These are phyloP conservation scores for Salix exigua DNA, from an alignment of 345 rosid species.

Conservation along the genomic window DNA sequence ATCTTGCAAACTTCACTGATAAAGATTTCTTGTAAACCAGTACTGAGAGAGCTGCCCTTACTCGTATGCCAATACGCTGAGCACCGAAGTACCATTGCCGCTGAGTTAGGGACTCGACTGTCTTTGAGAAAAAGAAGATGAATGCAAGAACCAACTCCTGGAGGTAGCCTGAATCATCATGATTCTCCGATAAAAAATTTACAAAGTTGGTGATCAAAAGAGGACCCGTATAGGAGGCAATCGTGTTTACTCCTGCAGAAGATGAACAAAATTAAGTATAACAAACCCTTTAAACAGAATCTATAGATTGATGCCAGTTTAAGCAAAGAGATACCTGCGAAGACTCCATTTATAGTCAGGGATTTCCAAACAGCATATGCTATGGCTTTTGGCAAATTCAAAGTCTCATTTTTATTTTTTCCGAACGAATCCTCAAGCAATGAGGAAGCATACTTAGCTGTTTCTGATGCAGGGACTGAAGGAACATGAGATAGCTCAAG, in stretches of 20 bases:
- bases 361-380: slow-evolving; percentile 42
- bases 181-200: slow-evolving; percentile 40
- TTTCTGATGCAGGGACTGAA: slow-evolving; percentile 49
- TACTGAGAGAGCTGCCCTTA: slow-evolving; percentile 51
- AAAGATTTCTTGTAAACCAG: slow-evolving; percentile 55
- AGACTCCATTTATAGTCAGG: slow-evolving; percentile 45
- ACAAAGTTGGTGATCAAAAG: slow-evolving; percentile 63
- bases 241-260: slow-evolving; percentile 47
- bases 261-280: not conserved
- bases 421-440: slow-evolving; percentile 46
- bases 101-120: slow-evolving; percentile 55
- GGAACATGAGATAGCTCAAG: slow-evolving; percentile 52
- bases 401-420: slow-evolving; percentile 31
- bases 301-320: slow-evolving; percentile 45
- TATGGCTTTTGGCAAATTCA: slow-evolving; percentile 40
- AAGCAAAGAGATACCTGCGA: slow-evolving; percentile 48
- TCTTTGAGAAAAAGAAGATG: slow-evolving; percentile 58
- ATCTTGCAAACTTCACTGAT: slow-evolving; percentile 37
- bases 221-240: slow-evolving; percentile 61
- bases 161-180: slow-evolving; percentile 31
- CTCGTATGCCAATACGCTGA: slow-evolving; percentile 49
- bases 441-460: slow-evolving; percentile 44
- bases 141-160: slow-evolving; percentile 50
- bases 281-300: slow-evolving; percentile 22
- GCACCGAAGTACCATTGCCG: slow-evolving; percentile 72